Evolutionary conservation across 345 rosid species (phyloP).

Genomic region (Mercurialis annua): DNA sequence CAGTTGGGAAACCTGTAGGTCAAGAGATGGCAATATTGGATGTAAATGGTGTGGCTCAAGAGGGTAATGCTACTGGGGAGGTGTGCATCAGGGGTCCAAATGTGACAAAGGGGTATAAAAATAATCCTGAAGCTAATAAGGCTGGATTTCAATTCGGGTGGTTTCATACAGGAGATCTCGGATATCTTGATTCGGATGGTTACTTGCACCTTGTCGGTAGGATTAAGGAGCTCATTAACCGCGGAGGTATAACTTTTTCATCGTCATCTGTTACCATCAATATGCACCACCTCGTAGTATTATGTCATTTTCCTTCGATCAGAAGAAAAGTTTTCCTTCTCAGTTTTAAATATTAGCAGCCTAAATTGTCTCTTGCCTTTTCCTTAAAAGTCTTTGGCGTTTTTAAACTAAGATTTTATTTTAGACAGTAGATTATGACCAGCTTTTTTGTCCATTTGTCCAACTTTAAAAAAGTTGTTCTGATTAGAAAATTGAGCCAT

Average conservation of each 20-base stretch:
- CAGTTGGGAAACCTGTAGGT: conserved; percentile 84
- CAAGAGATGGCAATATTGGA: conserved; percentile 72
- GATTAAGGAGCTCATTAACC: conserved; percentile 95
- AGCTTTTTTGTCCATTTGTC: background rate
- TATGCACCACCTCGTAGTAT: background rate
- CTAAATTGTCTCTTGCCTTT: too few species aligned
- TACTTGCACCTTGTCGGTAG: conserved; percentile 87
- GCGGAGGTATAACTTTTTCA: conserved; percentile 56
- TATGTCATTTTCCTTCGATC: background rate
- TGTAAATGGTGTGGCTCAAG: conserved; percentile 56
- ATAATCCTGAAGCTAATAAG: conserved; percentile 80
- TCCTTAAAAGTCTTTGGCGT: too few species aligned
- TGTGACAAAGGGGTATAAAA: conserved; percentile 85
- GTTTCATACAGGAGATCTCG: conserved; percentile 96
- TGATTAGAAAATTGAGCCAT: background rate
- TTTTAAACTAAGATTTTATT: background rate
- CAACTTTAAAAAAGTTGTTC: background rate
- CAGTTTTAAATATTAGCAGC: background rate
- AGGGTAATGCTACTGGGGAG: conserved; percentile 48
- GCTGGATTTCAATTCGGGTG: conserved; percentile 75
- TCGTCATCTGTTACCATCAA: background rate
- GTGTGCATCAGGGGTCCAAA: conserved; percentile 85
- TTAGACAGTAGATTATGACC: background rate
- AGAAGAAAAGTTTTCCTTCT: background rate
- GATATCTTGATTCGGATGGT: conserved; percentile 75